These are phyloP conservation scores for Populus pruinosa DNA, from an alignment of 345 rosid genomes.

Conservation along the genomic window DNA sequence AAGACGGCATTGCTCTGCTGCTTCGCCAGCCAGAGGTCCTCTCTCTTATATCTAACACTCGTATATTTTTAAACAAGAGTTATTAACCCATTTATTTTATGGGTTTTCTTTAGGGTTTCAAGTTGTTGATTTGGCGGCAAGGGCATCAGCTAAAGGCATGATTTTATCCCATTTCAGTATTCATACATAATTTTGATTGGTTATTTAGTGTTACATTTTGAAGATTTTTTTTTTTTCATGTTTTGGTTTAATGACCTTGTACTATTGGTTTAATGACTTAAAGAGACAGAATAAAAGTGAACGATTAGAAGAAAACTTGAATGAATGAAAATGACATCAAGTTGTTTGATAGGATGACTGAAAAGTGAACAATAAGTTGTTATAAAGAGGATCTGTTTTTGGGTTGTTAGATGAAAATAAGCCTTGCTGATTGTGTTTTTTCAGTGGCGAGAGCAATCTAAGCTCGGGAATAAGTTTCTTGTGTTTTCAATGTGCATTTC, in stretches of 20 bases:
- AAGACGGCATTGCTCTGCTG: constrained; percentile 15
- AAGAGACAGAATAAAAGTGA: not conserved
- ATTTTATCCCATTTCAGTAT: not conserved
- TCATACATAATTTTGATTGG: not conserved
- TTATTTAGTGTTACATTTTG: not conserved
- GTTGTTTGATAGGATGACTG: not conserved
- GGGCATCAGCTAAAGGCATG: constrained; percentile 25
- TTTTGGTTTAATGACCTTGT: not conserved
- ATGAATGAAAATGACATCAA: not conserved
- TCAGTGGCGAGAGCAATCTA: not conserved
- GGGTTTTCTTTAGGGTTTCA: constrained; percentile 4
- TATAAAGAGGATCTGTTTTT: no score
- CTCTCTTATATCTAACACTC: not conserved
- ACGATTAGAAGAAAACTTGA: not conserved
- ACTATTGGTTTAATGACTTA: not conserved
- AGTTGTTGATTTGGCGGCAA: constrained; percentile 6
- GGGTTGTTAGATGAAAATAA: not conserved
- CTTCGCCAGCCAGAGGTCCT: constrained; percentile 26
- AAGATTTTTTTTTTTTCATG: not conserved
- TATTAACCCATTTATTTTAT: not conserved
- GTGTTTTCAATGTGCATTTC: not conserved
- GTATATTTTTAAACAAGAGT: not conserved
- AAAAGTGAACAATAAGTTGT: not conserved
- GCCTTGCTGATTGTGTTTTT: not conserved
- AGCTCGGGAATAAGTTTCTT: not conserved